Evolutionary conservation across 139 green algal genomes (phyloP).

Genomic region (Trebouxia sp.): DNA sequence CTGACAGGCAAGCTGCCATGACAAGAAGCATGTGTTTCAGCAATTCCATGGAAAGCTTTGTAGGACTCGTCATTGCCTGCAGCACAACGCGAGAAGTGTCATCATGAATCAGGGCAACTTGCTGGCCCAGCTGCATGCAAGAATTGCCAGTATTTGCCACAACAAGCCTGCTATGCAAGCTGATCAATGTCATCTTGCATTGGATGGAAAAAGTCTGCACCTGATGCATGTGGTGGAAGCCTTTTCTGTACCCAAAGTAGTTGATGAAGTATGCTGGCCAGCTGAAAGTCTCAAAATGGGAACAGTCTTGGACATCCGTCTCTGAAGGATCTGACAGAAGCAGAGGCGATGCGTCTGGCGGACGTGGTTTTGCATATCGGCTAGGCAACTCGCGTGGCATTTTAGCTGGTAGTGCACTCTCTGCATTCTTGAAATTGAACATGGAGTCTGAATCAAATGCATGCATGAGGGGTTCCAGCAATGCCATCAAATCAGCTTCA

Average conservation of each 20-base stretch:
- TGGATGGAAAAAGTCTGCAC: conserved; percentile 3
- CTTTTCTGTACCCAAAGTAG: conserved; percentile 38
- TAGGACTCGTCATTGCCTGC: neutral
- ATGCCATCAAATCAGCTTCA: neutral
- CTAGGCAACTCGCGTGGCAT: neutral
- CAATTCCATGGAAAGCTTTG: neutral
- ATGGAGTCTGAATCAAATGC: conserved; percentile 6
- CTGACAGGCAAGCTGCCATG: neutral
- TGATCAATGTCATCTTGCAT: neutral
- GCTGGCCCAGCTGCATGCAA: neutral
- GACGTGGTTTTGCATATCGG: neutral
- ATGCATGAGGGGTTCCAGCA: conserved; percentile 18
- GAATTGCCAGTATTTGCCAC: neutral
- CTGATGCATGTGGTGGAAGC: conserved; percentile 24
- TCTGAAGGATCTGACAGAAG: neutral
- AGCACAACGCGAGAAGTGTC: neutral
- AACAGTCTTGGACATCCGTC: conserved; percentile 13
- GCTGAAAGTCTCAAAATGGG: neutral
- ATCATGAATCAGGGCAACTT: neutral
- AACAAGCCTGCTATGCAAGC: neutral
- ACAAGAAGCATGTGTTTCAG: neutral
- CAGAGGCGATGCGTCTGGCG: neutral
- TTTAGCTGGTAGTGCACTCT: neutral
- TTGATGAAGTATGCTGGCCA: conserved; percentile 46
- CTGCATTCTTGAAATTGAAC: neutral